These are phyloP conservation scores for Penicillium cinerascens DNA, from an alignment of 495 filamentous ascomycete species.

Conservation along the genomic window DNA sequence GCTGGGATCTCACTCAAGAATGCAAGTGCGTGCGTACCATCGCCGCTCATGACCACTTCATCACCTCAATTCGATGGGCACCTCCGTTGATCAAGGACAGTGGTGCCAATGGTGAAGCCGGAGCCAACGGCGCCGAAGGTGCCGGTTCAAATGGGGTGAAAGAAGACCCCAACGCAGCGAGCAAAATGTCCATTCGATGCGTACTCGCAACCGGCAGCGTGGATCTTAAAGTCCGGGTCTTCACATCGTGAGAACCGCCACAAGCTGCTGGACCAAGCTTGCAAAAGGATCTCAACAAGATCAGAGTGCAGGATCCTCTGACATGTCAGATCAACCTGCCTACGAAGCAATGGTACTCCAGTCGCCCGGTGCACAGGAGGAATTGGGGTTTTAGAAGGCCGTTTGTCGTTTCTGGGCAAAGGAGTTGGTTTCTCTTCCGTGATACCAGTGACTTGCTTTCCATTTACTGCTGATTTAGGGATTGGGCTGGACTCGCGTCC, in stretches of 20 bases:
- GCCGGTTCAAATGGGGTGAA: slow-evolving; percentile 12
- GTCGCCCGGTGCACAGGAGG: slow-evolving; percentile 2
- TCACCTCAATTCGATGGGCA: slow-evolving; percentile 90
- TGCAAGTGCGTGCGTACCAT: slow-evolving; percentile 80
- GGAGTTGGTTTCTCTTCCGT: slow-evolving; percentile 31
- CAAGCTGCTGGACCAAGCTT: not conserved
- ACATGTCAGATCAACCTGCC: slow-evolving; percentile 3
- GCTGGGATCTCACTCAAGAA: slow-evolving; percentile 93
- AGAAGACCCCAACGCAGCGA: slow-evolving; percentile 28
- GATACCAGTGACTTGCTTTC: slow-evolving; percentile 29
- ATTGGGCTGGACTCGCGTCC: slow-evolving; percentile 7
- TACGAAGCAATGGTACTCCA: slow-evolving; percentile 9
- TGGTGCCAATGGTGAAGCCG: slow-evolving; percentile 42
- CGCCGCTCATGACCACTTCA: slow-evolving; percentile 82
- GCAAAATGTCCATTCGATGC: slow-evolving; percentile 50
- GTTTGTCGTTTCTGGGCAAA: slow-evolving; percentile 22
- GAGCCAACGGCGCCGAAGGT: slow-evolving; percentile 15
- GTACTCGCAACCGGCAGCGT: slow-evolving; percentile 64
- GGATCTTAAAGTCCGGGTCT: slow-evolving; percentile 60
- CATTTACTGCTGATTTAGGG: slow-evolving; percentile 19
- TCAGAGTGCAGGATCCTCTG: not conserved
- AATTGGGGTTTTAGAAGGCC: slow-evolving; percentile 13
- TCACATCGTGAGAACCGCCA: slow-evolving; percentile 37
- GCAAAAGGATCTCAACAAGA: slow-evolving; percentile 1
- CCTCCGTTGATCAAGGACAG: slow-evolving; percentile 60